Conservation (phyloP, 78 protist genomes). For the Pelomyxa schiedti region DNA sequence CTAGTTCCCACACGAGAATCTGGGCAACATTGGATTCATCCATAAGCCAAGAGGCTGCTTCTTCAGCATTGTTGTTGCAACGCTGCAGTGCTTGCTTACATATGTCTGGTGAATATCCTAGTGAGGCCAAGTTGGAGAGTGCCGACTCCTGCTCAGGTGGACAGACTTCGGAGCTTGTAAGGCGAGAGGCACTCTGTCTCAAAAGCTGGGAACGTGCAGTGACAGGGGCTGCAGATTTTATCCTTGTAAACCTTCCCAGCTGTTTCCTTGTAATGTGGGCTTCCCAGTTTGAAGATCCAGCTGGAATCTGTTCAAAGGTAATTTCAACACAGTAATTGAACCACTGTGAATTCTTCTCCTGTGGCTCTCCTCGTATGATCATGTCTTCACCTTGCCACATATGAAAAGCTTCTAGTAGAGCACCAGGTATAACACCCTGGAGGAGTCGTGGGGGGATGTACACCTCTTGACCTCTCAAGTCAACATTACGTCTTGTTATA, state of each 20-base stretch:
- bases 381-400: conserved; percentile 22
- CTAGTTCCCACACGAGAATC: background rate
- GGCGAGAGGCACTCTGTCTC: too few species aligned
- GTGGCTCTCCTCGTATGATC: conserved; percentile 22
- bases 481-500: background rate
- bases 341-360: background rate
- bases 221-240: too few species aligned
- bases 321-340: background rate
- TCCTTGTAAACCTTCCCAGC: too few species aligned
- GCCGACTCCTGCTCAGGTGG: background rate
- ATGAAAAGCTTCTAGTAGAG: background rate
- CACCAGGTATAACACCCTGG: conserved; percentile 18
- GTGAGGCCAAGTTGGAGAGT: background rate
- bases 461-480: conserved; percentile 7
- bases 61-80: background rate
- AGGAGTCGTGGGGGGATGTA: conserved; percentile 9
- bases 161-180: too few species aligned
- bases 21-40: background rate
- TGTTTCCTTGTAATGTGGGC: too few species aligned
- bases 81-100: background rate
- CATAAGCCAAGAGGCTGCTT: background rate
- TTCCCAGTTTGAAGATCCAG: too few species aligned
- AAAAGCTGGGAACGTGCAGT: too few species aligned
- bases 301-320: too few species aligned
- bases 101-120: background rate